These are phyloP conservation scores for Eucalyptus paniculata DNA, from an alignment of 345 rosid genomes.

Conservation along the genomic window DNA sequence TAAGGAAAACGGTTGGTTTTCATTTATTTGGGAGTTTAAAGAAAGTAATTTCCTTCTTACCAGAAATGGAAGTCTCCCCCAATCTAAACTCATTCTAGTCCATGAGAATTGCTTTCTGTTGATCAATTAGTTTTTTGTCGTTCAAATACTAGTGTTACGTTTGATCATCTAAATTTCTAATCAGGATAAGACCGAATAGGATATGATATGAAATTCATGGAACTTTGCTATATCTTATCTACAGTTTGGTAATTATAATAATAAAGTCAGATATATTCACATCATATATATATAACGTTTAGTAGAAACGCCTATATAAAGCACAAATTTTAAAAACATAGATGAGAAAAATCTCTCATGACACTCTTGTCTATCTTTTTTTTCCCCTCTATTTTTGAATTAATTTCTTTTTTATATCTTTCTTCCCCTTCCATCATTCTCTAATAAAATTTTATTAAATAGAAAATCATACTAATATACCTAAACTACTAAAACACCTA, in stretches of 20 bases:
- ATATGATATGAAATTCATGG: rapidly evolving
- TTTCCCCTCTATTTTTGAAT: background rate
- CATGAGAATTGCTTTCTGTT: background rate
- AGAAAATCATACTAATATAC: background rate
- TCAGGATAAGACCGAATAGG: rapidly evolving
- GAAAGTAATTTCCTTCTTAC: background rate
- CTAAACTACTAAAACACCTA: no score
- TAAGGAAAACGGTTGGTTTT: background rate
- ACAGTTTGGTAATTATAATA: no score
- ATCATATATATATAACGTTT: no score
- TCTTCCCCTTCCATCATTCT: background rate
- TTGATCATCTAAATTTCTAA: no score
- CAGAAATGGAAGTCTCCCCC: background rate
- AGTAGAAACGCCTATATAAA: background rate
- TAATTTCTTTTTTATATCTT: background rate
- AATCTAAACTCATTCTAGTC: background rate
- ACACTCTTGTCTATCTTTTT: background rate
- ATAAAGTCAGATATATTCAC: no score
- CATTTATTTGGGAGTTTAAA: background rate
- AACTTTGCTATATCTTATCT: no score
- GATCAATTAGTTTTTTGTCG: background rate
- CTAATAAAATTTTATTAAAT: background rate
- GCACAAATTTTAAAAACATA: background rate
- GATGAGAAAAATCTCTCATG: no score
- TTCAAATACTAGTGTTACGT: background rate